A percentile compares a stretch with the other conserved stretches of the same genome.
Conservation (phyloP, 2,329 filamentous ascomycete genomes). For the Aspergillus japonicus region DNA sequence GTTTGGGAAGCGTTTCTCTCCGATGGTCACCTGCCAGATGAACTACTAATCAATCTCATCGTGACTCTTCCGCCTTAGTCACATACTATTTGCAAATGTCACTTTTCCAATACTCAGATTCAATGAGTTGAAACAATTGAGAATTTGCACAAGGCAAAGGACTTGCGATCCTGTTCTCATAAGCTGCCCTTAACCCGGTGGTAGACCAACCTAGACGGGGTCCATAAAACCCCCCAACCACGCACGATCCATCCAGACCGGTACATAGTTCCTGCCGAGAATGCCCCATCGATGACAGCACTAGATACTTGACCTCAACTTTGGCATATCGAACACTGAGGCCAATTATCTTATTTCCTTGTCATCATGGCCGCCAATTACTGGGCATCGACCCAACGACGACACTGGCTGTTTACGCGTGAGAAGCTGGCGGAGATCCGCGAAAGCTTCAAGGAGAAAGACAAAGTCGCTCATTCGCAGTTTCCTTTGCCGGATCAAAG, state of each 20-base stretch:
- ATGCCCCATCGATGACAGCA: constrained; percentile 11
- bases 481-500: constrained; percentile 80
- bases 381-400: constrained; percentile 91
- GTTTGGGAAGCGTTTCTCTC: background rate
- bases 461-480: constrained; percentile 70
- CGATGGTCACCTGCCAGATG: background rate
- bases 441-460: constrained; percentile 72
- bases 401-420: constrained; percentile 86
- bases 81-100: too few relatives aligned
- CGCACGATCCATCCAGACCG: background rate
- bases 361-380: constrained; percentile 78
- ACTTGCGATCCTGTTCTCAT: too few relatives aligned
- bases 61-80: too few relatives aligned
- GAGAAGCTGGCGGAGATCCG: constrained; percentile 74
- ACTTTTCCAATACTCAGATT: too few relatives aligned
- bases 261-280: background rate
- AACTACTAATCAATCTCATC: background rate
- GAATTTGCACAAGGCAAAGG: too few relatives aligned
- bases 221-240: background rate
- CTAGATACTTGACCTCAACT: background rate
- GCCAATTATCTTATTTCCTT: constrained; percentile 36
- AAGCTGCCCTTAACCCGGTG: too few relatives aligned
- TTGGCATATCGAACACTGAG: background rate
- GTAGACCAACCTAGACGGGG: too few relatives aligned
- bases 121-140: too few relatives aligned